These are phyloP conservation scores for Fraxinus angustifolia DNA, from an alignment of 305 asterid species.

Conservation along the genomic window DNA sequence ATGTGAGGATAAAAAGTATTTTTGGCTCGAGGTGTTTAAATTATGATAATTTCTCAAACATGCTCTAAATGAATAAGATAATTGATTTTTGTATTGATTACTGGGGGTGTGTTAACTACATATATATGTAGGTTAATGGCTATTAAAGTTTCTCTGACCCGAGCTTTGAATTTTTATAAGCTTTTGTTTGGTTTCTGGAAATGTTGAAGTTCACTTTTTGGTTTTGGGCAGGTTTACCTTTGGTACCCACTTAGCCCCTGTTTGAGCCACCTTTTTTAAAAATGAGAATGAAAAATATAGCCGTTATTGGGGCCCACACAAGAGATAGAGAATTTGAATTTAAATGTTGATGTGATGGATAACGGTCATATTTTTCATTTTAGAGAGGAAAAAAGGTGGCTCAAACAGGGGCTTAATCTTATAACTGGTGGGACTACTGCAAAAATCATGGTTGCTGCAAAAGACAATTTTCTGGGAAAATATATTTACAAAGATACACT, in stretches of 20 bases:
- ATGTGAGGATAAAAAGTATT: not conserved
- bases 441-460: slow-evolving; percentile 91
- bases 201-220: slow-evolving; percentile 16
- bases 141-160: not conserved
- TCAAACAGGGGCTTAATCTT: too few species aligned
- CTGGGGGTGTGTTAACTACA: not conserved
- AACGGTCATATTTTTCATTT: too few species aligned
- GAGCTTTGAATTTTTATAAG: not conserved
- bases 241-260: slow-evolving; percentile 98
- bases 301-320: too few species aligned
- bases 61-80: not conserved
- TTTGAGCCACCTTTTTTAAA: too few species aligned
- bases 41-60: not conserved
- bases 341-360: too few species aligned
- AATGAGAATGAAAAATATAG: too few species aligned
- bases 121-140: not conserved
- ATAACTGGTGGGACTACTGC: slow-evolving; percentile 97
- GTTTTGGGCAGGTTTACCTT: slow-evolving; percentile 70
- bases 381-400: too few species aligned
- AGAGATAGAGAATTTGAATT: too few species aligned
- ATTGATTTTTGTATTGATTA: not conserved
- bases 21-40: not conserved
- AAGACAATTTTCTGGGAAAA: slow-evolving; percentile 91
- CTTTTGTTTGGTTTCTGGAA: not conserved
- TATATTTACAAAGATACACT: slow-evolving; percentile 93